phyloP scores from a whole-genome alignment of 2,329 filamentous ascomycete genomes.

The Whalleya microplaca region DNA sequence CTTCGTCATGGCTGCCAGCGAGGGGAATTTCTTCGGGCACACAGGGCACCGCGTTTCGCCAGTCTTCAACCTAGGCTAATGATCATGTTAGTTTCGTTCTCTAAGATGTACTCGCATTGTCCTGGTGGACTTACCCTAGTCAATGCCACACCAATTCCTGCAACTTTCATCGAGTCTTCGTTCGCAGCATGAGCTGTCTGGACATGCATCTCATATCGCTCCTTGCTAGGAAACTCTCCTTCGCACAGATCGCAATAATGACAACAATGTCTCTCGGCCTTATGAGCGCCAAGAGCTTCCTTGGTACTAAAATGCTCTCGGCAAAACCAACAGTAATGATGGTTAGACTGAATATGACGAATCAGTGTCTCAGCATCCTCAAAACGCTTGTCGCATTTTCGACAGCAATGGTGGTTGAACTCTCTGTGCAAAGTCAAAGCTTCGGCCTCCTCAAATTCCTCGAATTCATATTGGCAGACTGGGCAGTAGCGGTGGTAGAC shows the following conservation, averaged over 20 bases:
- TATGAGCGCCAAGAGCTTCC: background rate
- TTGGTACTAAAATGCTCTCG: background rate
- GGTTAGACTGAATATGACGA: background rate
- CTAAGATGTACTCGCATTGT: background rate
- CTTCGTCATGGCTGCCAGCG: background rate
- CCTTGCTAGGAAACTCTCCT: background rate
- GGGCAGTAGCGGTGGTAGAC: background rate
- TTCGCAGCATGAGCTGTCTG: background rate
- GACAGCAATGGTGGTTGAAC: background rate
- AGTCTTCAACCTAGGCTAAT: background rate
- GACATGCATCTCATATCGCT: background rate
- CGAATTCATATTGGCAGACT: too few species aligned
- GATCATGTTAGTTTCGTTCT: background rate
- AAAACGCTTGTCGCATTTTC: background rate
- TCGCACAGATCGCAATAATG: background rate
- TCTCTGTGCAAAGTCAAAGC: background rate
- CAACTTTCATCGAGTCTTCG: background rate
- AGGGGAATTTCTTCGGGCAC: background rate
- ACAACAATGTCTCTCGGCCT: background rate
- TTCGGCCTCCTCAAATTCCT: background rate
- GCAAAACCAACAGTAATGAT: background rate
- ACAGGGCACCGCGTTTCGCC: background rate
- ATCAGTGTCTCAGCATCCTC: background rate
- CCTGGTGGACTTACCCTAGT: background rate
- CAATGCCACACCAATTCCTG: background rate